Evolutionary conservation across 495 filamentous ascomycete species (phyloP), one percentile per base, ranked within the genome.

Genomic region (Margaritispora aquatica): DNA sequence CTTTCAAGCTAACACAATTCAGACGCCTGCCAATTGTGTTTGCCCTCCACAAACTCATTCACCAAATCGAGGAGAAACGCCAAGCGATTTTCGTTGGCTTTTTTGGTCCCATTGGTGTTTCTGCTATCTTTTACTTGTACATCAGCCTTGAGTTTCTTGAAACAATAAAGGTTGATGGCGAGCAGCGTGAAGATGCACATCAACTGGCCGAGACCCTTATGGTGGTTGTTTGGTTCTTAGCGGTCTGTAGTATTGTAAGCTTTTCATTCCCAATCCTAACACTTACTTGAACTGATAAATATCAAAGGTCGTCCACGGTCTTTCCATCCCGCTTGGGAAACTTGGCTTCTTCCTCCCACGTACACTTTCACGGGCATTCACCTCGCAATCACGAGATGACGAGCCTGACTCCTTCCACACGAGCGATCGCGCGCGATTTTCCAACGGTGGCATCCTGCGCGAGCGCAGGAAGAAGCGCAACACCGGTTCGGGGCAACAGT

Each of bases 21-120:
- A 82, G 92, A 51, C 87, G 92, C 5, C 76, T 92, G 23, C 92
- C 92, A 0, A 81, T 88, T 58, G 78, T 96, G 19, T 80, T 89
- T 31, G 80, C 79, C 10, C 73, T 92, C 67, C 87, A 89, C 71
- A 86, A 82, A 69, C 78, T 80, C 54, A 92, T 96, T 51, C 85
- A 83, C 49, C 90, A 96, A 68, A 90, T 95, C 51, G 85, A 92
- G 59, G 80, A 87, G 41, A 63, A 82, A 8, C 75, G 76, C 10
- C 89, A 95, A 60, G 89, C 91, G 2, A 73, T 85, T 1, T 95
- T 96, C 62, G 88, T 92, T 27, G 93, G 92, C 4, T 96, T 96
- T 76, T 96, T 96, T 64, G 93, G 92, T 0, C 93, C 92, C 11
- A 93, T 97, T 59, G 92, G 93, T n/a, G 90, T 96, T 5, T 90